Percentiles rank a stretch among this genome's conserved stretches.
Conservation (phyloP, 2,329 filamentous ascomycete genomes). For the Peltaster fructicola region DNA sequence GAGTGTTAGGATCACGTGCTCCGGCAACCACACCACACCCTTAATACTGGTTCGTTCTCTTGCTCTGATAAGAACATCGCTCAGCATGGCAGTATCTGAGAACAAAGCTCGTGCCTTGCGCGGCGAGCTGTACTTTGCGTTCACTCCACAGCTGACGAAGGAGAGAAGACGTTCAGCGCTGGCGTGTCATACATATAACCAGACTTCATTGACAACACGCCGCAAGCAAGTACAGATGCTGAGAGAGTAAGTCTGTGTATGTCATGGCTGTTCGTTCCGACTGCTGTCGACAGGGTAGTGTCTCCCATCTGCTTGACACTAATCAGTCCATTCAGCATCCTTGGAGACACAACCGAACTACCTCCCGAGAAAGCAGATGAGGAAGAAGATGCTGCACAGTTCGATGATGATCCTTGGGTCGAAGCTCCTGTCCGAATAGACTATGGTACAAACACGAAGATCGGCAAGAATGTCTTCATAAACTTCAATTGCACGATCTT, state of each 20-base stretch:
- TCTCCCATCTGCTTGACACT: not conserved
- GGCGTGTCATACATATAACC: slow-evolving; percentile 48
- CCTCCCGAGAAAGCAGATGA: slow-evolving; percentile 39
- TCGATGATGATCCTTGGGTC: slow-evolving; percentile 50
- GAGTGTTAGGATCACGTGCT: too few species aligned
- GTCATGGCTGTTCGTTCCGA: too few species aligned
- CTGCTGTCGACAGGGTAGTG: too few species aligned
- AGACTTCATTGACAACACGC: slow-evolving; percentile 37
- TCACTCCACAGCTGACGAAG: slow-evolving; percentile 49
- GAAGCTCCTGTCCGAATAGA: slow-evolving; percentile 53
- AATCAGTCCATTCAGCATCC: slow-evolving; percentile 32
- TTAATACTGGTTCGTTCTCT: too few species aligned
- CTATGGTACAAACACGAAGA: slow-evolving; percentile 57
- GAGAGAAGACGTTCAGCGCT: slow-evolving; percentile 44
- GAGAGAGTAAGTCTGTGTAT: slow-evolving; percentile 43
- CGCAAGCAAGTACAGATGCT: slow-evolving; percentile 49
- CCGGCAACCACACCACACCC: too few species aligned
- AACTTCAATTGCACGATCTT: slow-evolving; percentile 60
- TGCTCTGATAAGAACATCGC: too few species aligned
- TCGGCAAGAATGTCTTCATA: slow-evolving; percentile 57
- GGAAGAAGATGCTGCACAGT: slow-evolving; percentile 46
- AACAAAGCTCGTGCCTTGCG: slow-evolving; percentile 17
- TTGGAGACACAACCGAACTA: slow-evolving; percentile 43
- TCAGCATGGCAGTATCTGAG: slow-evolving; percentile 13
- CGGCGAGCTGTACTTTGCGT: slow-evolving; percentile 53